phyloP scores from a whole-genome alignment of 371 early-diverging fungal species.

The Mucor irregularis region DNA sequence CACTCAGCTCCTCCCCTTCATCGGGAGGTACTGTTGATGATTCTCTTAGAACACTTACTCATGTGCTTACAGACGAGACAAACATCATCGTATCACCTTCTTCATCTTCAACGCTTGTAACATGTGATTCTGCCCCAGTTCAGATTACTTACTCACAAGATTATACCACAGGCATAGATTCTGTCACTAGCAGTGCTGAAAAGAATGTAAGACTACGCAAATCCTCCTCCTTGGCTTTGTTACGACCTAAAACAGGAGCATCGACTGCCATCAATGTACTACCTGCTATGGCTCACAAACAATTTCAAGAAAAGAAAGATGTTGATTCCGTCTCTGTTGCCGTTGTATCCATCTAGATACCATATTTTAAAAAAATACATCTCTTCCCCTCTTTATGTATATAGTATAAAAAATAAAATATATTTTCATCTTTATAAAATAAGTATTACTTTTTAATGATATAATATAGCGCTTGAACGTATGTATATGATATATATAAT shows the following conservation, averaged over 20 bases:
- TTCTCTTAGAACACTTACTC: constrained; percentile 6
- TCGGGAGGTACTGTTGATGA: constrained; percentile 7
- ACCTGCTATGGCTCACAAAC: constrained; percentile 24
- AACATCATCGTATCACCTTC: constrained; percentile 2
- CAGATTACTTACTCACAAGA: constrained; percentile 10
- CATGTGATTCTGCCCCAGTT: constrained; percentile 14
- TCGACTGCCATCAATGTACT: constrained; percentile 27
- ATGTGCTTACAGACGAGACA: constrained; percentile 2
- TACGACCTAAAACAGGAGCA: constrained; percentile 23
- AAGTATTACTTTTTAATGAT: neutral
- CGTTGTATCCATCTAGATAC: neutral
- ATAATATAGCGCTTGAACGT: too few species aligned
- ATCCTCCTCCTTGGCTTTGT: constrained; percentile 20
- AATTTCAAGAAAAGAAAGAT: neutral
- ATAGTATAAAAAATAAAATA: neutral
- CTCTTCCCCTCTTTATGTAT: neutral
- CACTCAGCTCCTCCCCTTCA: constrained; percentile 15
- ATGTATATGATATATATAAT: neutral
- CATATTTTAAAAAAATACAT: too few species aligned
- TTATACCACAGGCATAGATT: neutral
- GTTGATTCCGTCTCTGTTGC: neutral
- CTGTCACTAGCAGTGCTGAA: neutral
- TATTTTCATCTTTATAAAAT: neutral
- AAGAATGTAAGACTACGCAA: constrained; percentile 8
- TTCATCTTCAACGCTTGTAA: neutral